A percentile compares a stretch with the other conserved stretches of the same genome.
Conservation (phyloP, 345 rosid species). For the Rhodamnia rubescens region DNA sequence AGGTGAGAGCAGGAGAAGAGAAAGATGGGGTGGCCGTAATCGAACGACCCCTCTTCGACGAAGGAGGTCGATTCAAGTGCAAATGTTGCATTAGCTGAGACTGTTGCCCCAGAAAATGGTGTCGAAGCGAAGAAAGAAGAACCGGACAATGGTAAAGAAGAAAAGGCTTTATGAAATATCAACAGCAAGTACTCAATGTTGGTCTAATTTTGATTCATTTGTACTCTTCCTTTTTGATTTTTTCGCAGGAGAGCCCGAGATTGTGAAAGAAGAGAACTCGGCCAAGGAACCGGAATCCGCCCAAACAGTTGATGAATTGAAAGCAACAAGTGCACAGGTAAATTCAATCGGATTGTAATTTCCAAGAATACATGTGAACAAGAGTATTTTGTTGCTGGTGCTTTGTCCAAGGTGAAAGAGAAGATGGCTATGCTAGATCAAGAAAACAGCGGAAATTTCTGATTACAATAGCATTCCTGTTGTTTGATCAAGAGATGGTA, state of each 20-base stretch:
- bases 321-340: neutral
- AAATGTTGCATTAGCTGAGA: neutral
- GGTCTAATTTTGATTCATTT: neutral
- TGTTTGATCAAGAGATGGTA: neutral
- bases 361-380: neutral
- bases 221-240: no score
- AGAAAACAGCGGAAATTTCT: neutral
- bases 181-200: neutral
- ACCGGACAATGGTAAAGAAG: neutral
- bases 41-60: neutral
- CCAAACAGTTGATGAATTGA: neutral
- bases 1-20: neutral
- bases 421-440: neutral
- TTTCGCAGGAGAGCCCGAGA: neutral
- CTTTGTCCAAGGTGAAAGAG: neutral
- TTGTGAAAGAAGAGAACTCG: neutral
- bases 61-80: neutral
- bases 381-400: neutral
- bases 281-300: neutral
- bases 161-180: neutral
- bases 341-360: neutral
- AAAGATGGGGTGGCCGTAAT: neutral
- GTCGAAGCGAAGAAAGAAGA: conserved; percentile 3
- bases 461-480: neutral
- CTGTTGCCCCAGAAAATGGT: neutral